Conservation (phyloP, 75 land plant species). For the Cupressus sempervirens region DNA sequence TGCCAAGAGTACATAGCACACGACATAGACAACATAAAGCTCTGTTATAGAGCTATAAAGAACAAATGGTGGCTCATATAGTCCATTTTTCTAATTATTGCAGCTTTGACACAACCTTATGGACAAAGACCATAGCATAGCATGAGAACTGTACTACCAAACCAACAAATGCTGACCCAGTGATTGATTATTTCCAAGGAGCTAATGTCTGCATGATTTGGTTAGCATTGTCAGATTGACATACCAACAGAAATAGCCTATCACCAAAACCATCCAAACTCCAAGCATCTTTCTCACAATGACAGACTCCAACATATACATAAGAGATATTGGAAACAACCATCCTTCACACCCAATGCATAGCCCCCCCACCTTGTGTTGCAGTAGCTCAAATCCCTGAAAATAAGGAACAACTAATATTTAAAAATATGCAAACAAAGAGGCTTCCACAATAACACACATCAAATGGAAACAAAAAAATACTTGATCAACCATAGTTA, state of each 20-base stretch:
- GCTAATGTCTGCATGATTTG: conserved; percentile 9
- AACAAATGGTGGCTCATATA: no score
- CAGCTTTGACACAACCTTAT: background rate
- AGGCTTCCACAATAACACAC: background rate
- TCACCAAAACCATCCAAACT: conserved; percentile 9
- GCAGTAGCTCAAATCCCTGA: no score
- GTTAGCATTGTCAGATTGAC: conserved; percentile 11
- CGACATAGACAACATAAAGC: no score
- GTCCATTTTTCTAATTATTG: no score
- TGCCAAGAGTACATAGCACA: no score
- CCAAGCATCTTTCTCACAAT: conserved; percentile 3
- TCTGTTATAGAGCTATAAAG: no score
- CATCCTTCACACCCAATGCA: no score
- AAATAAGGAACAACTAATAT: no score
- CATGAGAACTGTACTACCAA: conserved; percentile 9
- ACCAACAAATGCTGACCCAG: background rate
- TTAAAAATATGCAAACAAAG: no score
- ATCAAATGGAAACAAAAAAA: background rate
- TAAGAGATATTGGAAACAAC: no score
- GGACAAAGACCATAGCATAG: conserved; percentile 11
- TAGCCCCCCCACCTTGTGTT: no score
- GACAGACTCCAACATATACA: no score
- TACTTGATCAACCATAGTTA: conserved; percentile 18
- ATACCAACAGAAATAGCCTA: conserved; percentile 11
- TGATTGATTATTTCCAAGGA: background rate